Conservation (phyloP, 2,329 filamentous ascomycete species). For the Pseudocercospora vitis region DNA sequence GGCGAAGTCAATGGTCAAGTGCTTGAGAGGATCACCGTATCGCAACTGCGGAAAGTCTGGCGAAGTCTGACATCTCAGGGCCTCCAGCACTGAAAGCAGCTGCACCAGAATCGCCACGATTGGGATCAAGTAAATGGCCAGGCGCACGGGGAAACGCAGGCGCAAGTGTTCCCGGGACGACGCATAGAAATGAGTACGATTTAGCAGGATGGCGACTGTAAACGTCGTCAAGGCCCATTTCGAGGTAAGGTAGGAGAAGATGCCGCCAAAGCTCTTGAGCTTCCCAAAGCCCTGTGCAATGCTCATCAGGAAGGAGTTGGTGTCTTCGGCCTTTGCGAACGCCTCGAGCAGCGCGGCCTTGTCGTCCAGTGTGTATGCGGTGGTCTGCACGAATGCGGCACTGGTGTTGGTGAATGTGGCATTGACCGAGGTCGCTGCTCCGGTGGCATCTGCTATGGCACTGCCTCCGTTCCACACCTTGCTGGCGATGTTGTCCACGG, state of each 20-base stretch:
- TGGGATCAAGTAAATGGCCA: conserved; percentile 69
- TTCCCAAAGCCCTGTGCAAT: conserved; percentile 30
- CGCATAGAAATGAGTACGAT: conserved; percentile 90
- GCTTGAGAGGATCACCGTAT: conserved; percentile 47
- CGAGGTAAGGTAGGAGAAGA: conserved; percentile 88
- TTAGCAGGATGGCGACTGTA: conserved; percentile 80
- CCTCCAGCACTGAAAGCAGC: conserved; percentile 69
- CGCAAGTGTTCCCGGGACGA: conserved; percentile 79
- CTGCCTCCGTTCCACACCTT: conserved; percentile 57
- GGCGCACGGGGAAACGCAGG: conserved; percentile 69
- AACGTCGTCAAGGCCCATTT: conserved; percentile 90
- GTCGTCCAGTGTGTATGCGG: conserved; percentile 39
- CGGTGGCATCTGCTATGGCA: conserved; percentile 60
- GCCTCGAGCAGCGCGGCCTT: conserved; percentile 29
- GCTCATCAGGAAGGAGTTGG: conserved; percentile 29
- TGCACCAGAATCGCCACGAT: conserved; percentile 70
- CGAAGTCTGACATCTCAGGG: conserved; percentile 84
- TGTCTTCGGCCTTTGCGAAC: conserved; percentile 30
- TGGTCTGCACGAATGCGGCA: conserved; percentile 45
- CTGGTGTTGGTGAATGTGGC: conserved; percentile 43
- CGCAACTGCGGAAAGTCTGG: conserved; percentile 48
- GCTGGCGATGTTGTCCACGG: conserved; percentile 55
- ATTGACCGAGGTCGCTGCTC: conserved; percentile 44
- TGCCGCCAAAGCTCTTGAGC: conserved; percentile 69
- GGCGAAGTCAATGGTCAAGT: conserved; percentile 51